Evolutionary conservation across 345 rosid genomes (phyloP).

Genomic region (sweet orange (Citrus sinensis)): DNA sequence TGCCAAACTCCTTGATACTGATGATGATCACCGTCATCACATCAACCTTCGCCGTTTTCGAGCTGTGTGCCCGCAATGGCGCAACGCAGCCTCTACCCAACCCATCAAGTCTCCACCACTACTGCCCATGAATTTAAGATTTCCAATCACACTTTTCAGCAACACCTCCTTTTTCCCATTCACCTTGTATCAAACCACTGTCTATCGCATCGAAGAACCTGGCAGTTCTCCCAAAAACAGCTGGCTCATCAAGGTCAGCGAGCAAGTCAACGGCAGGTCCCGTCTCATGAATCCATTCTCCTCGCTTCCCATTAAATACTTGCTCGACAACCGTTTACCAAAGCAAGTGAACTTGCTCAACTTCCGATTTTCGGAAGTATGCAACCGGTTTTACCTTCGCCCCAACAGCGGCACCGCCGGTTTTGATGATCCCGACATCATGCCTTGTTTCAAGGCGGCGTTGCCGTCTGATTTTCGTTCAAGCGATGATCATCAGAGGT

Average conservation of each 20-base stretch:
- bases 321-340: not conserved
- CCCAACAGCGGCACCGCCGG: not conserved
- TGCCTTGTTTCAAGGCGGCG: not conserved
- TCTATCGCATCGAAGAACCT: constrained; percentile 7
- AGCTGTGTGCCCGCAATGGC: constrained; percentile 35
- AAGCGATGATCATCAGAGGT: no score
- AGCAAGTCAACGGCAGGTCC: not conserved
- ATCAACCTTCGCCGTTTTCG: constrained; percentile 20
- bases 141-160: not conserved
- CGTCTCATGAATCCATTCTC: constrained; percentile 12
- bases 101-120: constrained; percentile 2
- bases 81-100: constrained; percentile 1
- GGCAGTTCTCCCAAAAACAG: not conserved
- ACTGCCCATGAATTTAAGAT: not conserved
- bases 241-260: constrained; percentile 22
- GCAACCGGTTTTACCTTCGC: not conserved
- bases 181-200: not conserved
- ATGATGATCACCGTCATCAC: constrained; percentile 7
- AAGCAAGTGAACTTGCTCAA: constrained; percentile 2
- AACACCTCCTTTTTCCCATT: not conserved
- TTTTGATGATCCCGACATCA: not conserved
- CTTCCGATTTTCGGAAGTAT: not conserved
- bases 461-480: not conserved
- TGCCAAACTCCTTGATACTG: constrained; percentile 4
- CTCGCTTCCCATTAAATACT: not conserved